Conservation (phyloP, 1,284 basidiomycete genomes). For the Leccinum angustisporum region DNA sequence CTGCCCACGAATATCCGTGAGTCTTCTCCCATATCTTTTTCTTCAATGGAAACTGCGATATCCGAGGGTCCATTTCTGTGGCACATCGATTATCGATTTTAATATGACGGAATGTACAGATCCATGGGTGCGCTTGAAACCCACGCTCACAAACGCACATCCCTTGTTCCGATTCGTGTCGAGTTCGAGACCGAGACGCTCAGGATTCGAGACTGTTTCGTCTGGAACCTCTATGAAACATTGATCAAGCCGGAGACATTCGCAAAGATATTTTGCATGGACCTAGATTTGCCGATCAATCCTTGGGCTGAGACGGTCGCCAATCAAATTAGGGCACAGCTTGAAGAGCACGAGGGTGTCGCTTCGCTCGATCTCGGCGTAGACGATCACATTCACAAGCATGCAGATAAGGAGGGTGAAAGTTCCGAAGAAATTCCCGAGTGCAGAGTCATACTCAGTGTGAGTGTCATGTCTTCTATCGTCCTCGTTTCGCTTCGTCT, state of each 20-base stretch:
- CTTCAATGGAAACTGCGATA: conserved; percentile 14
- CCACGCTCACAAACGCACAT: conserved; percentile 64
- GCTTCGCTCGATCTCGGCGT: conserved; percentile 74
- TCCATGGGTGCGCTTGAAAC: conserved; percentile 62
- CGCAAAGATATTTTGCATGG: conserved; percentile 82
- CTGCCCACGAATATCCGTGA: conserved; percentile 71
- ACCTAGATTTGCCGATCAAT: conserved; percentile 73
- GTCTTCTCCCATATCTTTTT: conserved; percentile 33
- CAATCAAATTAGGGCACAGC: conserved; percentile 84
- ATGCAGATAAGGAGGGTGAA: conserved; percentile 31
- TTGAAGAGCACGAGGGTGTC: conserved; percentile 85
- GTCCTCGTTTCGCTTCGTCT: conserved; percentile 8
- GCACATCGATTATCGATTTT: conserved; percentile 14
- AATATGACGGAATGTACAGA: conserved; percentile 40
- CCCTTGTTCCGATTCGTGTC: conserved; percentile 89
- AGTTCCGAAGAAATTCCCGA: conserved; percentile 69
- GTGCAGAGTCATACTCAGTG: conserved; percentile 87
- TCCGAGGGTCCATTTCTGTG: conserved; percentile 21
- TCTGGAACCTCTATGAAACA: conserved; percentile 91
- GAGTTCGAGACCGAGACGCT: conserved; percentile 93
- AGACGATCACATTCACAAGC: conserved; percentile 53
- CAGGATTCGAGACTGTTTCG: conserved; percentile 90
- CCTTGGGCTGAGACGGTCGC: conserved; percentile 79
- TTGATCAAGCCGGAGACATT: conserved; percentile 84
- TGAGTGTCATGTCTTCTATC: conserved; percentile 42